Percentiles rank a stretch among this genome's conserved stretches.
These are phyloP conservation scores for Talaromyces trachyspermus DNA, from an alignment of 495 filamentous ascomycete genomes.

Conservation along the genomic window DNA sequence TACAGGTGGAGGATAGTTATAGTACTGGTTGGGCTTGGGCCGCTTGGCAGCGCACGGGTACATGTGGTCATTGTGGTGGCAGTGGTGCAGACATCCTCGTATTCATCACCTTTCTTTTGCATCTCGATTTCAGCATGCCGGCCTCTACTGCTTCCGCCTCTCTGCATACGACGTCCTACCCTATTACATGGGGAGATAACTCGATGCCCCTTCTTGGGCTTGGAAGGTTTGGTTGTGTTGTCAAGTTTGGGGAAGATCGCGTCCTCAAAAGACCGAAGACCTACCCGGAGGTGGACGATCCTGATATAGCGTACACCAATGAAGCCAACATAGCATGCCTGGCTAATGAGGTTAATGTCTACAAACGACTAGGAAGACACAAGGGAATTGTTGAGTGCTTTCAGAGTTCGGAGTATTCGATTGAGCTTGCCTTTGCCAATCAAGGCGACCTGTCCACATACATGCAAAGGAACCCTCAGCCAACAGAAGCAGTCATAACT, in stretches of 20 bases:
- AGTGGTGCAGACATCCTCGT: no score
- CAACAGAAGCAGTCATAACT: not conserved
- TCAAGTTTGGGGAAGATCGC: not conserved
- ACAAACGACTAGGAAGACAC: not conserved
- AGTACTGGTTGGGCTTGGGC: no score
- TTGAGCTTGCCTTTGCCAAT: not conserved
- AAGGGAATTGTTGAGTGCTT: not conserved
- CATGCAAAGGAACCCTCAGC: not conserved
- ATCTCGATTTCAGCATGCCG: slow-evolving; percentile 6
- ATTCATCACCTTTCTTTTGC: no score
- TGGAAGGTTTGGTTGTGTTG: not conserved
- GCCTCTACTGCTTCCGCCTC: slow-evolving; percentile 7
- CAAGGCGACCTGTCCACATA: not conserved
- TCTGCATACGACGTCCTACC: not conserved
- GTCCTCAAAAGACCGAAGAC: not conserved
- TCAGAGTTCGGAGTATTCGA: not conserved
- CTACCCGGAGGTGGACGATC: not conserved
- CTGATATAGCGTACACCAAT: not conserved
- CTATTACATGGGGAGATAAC: not conserved
- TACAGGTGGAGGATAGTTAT: no score
- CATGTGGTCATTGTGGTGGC: no score
- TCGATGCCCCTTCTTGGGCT: not conserved
- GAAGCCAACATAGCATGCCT: not conserved
- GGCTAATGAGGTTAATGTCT: not conserved
- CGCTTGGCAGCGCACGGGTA: no score